These are phyloP conservation scores for Sungouiella blattae DNA, from an alignment of 805 yeast genomes.

Conservation along the genomic window DNA sequence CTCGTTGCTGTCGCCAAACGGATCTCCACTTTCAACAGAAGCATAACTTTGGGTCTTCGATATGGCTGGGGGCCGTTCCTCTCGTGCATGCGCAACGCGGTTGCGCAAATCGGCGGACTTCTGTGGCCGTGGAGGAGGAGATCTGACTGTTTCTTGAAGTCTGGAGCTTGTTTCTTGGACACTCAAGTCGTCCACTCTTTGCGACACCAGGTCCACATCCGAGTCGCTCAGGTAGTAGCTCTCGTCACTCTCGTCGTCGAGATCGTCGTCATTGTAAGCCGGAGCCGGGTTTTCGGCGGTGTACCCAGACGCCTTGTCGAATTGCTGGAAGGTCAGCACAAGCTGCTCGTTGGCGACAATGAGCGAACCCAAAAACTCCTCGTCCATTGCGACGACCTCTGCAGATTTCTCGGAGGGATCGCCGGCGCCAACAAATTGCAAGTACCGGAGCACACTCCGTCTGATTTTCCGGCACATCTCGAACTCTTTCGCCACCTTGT, in stretches of 20 bases:
- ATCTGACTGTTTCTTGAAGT: constrained; percentile 7
- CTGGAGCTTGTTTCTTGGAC: constrained; percentile 13
- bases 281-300: constrained; percentile 39
- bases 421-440: constrained; percentile 71
- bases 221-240: constrained; percentile 40
- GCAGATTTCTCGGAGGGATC: constrained; percentile 24
- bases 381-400: constrained; percentile 44
- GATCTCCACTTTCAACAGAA: constrained; percentile 26
- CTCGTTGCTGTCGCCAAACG: constrained; percentile 9
- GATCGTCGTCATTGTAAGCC: constrained; percentile 24
- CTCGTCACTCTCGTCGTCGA: constrained; percentile 27
- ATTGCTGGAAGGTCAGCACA: constrained; percentile 65
- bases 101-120: constrained; percentile 16
- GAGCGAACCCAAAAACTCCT: constrained; percentile 82
- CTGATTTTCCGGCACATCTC: constrained; percentile 73
- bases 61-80: constrained; percentile 10
- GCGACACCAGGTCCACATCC: constrained; percentile 20
- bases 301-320: constrained; percentile 53
- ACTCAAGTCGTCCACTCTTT: constrained; percentile 5
- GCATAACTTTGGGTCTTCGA: constrained; percentile 22
- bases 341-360: constrained; percentile 89
- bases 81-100: too few relatives aligned
- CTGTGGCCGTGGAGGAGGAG: constrained; percentile 26
- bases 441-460: constrained; percentile 71
- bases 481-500: constrained; percentile 59